phyloP scores from a whole-genome alignment of 306 rosid genomes.

The Vigna trinervia region DNA sequence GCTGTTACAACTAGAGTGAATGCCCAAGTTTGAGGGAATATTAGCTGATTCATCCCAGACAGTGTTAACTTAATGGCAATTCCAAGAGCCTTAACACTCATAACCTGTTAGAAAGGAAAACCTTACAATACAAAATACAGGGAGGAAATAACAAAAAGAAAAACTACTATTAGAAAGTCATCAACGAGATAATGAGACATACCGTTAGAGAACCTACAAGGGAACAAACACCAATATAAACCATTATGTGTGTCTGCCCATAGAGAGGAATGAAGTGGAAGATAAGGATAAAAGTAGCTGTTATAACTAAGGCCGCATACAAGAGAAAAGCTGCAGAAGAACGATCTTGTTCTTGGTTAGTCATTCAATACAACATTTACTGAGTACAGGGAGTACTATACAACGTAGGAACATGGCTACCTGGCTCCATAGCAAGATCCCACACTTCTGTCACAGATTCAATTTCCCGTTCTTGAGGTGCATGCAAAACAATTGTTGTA shows the following conservation, averaged over 20 bases:
- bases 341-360: conserved; percentile 39
- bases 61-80: conserved; percentile 95
- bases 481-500: conserved; percentile 94
- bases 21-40: conserved; percentile 95
- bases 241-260: conserved; percentile 99
- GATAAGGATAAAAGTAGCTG: conserved; percentile 79
- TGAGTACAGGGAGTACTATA: conserved; percentile 19
- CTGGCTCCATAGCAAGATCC: conserved; percentile 99
- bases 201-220: conserved; percentile 99
- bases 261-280: conserved; percentile 84
- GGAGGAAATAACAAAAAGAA: conserved; percentile 35
- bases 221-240: conserved; percentile 96
- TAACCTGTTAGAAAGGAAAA: conserved; percentile 72
- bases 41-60: conserved; percentile 91
- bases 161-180: conserved; percentile 34
- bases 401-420: conserved; percentile 49
- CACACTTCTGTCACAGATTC: conserved; percentile 93
- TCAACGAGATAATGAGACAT: conserved; percentile 48
- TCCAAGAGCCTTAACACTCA: conserved; percentile 99
- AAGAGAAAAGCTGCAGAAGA: conserved; percentile 81
- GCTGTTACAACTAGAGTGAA: conserved; percentile 78
- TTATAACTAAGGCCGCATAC: conserved; percentile 80
- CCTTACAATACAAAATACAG: conserved; percentile 39
- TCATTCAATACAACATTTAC: conserved; percentile 15
- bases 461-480: conserved; percentile 93